These are phyloP conservation scores for Monosporozyma unispora DNA, from an alignment of 805 yeast genomes.

Conservation along the genomic window DNA sequence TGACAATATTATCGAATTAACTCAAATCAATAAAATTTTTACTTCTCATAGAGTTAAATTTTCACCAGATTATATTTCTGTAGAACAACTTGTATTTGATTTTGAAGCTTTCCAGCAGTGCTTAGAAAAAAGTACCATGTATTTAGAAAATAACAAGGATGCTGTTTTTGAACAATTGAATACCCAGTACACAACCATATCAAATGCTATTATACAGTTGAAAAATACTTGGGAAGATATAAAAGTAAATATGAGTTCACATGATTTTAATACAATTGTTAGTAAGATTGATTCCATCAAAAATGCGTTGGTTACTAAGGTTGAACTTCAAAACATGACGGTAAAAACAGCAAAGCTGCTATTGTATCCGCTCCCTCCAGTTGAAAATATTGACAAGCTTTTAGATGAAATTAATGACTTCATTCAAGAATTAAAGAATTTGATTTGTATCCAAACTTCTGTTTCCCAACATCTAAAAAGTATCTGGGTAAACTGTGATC, in stretches of 20 bases:
- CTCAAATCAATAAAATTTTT: conserved; percentile 24
- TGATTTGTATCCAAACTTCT: background rate
- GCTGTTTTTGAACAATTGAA: background rate
- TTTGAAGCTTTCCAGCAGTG: conserved; percentile 29
- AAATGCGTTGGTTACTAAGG: background rate
- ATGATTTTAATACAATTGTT: no score
- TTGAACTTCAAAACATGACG: background rate
- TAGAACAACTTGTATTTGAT: conserved; percentile 54
- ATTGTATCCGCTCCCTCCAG: background rate
- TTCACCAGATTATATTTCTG: conserved; percentile 46
- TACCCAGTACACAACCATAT: background rate
- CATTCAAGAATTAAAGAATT: background rate
- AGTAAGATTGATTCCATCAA: background rate
- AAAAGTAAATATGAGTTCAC: background rate
- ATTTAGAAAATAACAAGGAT: background rate
- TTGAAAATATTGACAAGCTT: background rate
- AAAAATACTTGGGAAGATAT: background rate
- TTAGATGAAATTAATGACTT: background rate
- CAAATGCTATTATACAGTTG: background rate
- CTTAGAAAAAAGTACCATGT: background rate
- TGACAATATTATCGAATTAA: conserved; percentile 13
- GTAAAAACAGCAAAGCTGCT: background rate
- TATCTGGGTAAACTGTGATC: background rate
- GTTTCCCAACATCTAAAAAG: background rate
- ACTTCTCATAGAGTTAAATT: conserved; percentile 36